Conservation (phyloP, 1,284 basidiomycete species). For the Puccinia hordei region DNA sequence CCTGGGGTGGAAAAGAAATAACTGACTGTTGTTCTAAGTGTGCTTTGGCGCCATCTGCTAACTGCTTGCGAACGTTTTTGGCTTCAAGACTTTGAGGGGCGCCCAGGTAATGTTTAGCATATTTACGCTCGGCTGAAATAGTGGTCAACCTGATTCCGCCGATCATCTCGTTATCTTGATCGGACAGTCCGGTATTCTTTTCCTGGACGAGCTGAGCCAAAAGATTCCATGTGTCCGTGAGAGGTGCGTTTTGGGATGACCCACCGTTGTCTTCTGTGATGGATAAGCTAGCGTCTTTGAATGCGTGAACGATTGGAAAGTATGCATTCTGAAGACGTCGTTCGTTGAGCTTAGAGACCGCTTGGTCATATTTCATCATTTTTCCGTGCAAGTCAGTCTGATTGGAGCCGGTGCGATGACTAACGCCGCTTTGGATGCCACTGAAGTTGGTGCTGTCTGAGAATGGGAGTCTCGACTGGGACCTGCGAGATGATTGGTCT, state of each 20-base stretch:
- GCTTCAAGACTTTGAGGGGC: conserved; percentile 60
- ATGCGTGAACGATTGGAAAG: conserved; percentile 72
- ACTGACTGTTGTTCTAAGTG: conserved; percentile 67
- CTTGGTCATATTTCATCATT: conserved; percentile 91
- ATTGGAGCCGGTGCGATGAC: conserved; percentile 58
- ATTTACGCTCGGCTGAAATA: conserved; percentile 56
- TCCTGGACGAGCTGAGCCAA: conserved; percentile 63
- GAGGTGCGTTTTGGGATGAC: conserved; percentile 56
- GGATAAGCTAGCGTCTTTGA: conserved; percentile 65
- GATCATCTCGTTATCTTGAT: conserved; percentile 32
- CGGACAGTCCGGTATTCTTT: conserved; percentile 58
- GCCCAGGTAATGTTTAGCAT: conserved; percentile 63
- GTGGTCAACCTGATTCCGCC: conserved; percentile 58
- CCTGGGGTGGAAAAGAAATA: conserved; percentile 62
- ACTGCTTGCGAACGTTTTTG: conserved; percentile 57
- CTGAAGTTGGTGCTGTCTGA: conserved; percentile 41
- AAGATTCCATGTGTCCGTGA: conserved; percentile 61
- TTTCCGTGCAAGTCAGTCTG: conserved; percentile 72
- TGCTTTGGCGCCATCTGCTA: conserved; percentile 55
- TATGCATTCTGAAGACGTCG: conserved; percentile 72
- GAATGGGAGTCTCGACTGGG: conserved; percentile 49
- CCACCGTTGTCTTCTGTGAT: conserved; percentile 60
- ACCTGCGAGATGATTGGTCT: conserved; percentile 47
- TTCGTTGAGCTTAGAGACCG: conserved; percentile 73
- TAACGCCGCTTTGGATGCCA: conserved; percentile 41